Evolutionary conservation across 2,329 filamentous ascomycete species (phyloP).

Genomic region (Neurospora sp.): DNA sequence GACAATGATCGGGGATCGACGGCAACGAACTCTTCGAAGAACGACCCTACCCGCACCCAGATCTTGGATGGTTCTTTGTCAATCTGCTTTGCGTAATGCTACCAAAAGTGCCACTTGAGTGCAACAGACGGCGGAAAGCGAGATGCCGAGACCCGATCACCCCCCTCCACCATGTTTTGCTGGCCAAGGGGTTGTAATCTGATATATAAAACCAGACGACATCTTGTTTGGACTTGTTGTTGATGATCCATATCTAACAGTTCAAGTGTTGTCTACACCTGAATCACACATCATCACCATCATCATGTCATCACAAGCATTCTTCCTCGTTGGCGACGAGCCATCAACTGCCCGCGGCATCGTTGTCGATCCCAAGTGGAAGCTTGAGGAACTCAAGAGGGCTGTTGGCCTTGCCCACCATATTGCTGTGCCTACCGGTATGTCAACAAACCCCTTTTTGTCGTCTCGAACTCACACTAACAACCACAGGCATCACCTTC

Average conservation of each 20-base stretch:
- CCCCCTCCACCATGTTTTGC: background rate
- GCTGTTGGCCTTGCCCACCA: constrained; percentile 14
- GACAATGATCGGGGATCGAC: background rate
- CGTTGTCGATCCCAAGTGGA: constrained; percentile 17
- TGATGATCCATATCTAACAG: background rate
- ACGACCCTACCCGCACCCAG: background rate
- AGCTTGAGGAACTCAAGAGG: constrained; percentile 26
- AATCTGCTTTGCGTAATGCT: background rate
- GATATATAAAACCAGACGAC: background rate
- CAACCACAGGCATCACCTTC: background rate
- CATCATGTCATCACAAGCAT: constrained; percentile 22
- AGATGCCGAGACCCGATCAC: background rate
- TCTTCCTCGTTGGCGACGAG: constrained; percentile 33
- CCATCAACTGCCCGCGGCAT: constrained; percentile 25
- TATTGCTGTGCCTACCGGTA: constrained; percentile 33
- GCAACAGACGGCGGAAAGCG: background rate
- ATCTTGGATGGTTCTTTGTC: background rate
- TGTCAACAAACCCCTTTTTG: constrained; percentile 25
- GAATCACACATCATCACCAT: background rate
- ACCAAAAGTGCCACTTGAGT: background rate
- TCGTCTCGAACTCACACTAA: background rate
- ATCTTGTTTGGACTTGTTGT: background rate
- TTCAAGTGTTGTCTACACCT: constrained; percentile 1
- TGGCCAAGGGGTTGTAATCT: background rate
- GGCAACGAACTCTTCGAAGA: background rate